phyloP scores from a whole-genome alignment of 73 alveolate genomes.

The Effrenium voratum region DNA sequence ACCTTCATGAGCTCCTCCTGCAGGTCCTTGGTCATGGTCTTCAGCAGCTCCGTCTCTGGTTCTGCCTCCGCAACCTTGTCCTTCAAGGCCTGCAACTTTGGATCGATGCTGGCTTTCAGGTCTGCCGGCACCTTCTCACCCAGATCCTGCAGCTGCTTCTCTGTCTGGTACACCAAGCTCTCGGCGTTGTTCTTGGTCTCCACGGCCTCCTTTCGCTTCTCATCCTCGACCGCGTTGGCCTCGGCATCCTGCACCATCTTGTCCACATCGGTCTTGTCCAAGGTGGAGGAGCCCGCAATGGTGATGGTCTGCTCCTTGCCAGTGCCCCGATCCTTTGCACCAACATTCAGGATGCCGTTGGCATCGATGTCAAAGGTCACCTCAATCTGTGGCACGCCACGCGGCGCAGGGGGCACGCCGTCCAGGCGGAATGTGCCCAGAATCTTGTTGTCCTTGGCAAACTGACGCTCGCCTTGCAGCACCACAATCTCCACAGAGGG shows the following conservation, averaged over 20 bases:
- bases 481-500: slow-evolving; percentile 98
- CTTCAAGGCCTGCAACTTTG: slow-evolving; percentile 9
- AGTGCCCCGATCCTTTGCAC: slow-evolving; percentile 98
- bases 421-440: slow-evolving; percentile 98
- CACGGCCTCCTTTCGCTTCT: slow-evolving; percentile 18
- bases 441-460: slow-evolving; percentile 97
- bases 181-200: slow-evolving; percentile 27
- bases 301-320: slow-evolving; percentile 95
- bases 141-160: slow-evolving; percentile 11
- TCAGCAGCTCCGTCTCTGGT: slow-evolving; percentile 6
- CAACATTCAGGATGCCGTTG: slow-evolving; percentile 98
- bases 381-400: slow-evolving; percentile 98
- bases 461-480: slow-evolving; percentile 98
- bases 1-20: slow-evolving; percentile 47
- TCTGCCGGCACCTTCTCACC: slow-evolving; percentile 44
- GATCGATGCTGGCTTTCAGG: slow-evolving; percentile 14
- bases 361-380: slow-evolving; percentile 99
- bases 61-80: slow-evolving; percentile 6
- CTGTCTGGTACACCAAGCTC: slow-evolving; percentile 8
- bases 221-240: neutral
- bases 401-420: slow-evolving; percentile 95
- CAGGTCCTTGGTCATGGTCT: slow-evolving; percentile 37
- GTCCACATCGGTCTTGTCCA: slow-evolving; percentile 5
- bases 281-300: neutral
- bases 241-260: slow-evolving; percentile 52